Evolutionary conservation across 192 early-diverging fungal genomes (phyloP), one percentile per base, ranked within the genome.

Genomic region (Borealophlyctis nickersoniae): DNA sequence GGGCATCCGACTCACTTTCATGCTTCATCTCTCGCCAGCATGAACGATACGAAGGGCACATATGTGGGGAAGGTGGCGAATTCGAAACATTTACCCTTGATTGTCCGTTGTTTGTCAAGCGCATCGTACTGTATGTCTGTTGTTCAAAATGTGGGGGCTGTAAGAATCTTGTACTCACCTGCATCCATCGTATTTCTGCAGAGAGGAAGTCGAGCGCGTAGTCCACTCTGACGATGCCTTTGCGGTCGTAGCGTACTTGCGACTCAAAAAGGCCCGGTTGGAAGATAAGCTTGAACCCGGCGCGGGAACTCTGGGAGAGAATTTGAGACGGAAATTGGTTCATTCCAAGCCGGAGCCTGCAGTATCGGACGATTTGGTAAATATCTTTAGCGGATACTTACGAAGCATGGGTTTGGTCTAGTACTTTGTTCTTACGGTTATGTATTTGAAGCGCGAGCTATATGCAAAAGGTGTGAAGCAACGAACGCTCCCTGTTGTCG

Each of bases 41-140:
- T 65, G 72, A 88, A 29, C 86, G 84, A 57, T 95, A 86, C 62
- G 92, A 88, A 29, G 59, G 91, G 29, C 89, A 99, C 72, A 80
- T 93, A 3, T 96, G 94, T 63, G 96, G 96, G 32, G 96, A 99
- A 75, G 96, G 96, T 57, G 96, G 96, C 28, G 96, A 99, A 76
- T 99, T 89, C 67, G 96, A 99, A 66, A 91, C 94, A 3, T 81
- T 97, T 55, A 93, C 92, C 0, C 67, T 96, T 35, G 94, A 99
- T 63, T 93, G 89, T 60, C 95, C 95, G 2, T 62, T 99, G 28
- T 99, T 95, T 66, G 87, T 86, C 49, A 88, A 84, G 54, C 80
- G 89, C 7, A 88, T 99, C 59, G 78, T 91, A 2, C 57, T 94
- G 90, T 89, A 77, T 80, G 86, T 66, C 27, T 48, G 27, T 11